phyloP scores from a whole-genome alignment of 257 asterid genomes.

The Fraxinus quadrangulata region DNA sequence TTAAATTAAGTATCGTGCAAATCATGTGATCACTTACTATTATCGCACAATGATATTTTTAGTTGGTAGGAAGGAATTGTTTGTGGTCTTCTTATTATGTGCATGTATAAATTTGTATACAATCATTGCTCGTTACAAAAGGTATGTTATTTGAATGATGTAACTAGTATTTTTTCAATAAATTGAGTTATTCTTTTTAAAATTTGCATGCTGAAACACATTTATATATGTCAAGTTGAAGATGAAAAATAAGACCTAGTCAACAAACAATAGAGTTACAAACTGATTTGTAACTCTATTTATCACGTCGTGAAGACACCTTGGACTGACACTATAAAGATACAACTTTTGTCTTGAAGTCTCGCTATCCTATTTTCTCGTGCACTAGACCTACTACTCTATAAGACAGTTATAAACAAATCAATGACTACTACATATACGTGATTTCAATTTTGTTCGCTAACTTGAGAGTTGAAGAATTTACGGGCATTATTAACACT shows the following conservation, averaged over 20 bases:
- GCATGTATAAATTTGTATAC: not conserved
- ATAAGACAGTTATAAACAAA: too few species aligned
- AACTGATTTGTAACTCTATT: not conserved
- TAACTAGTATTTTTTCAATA: not conserved
- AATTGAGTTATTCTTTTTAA: not conserved
- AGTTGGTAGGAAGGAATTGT: not conserved
- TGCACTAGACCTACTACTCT: not conserved
- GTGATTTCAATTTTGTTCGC: not conserved
- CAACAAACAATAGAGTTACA: not conserved
- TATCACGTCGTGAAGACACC: not conserved
- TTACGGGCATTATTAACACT: too few species aligned
- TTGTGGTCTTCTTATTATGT: not conserved
- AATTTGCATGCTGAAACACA: not conserved
- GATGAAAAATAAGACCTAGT: not conserved
- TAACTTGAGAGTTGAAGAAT: not conserved
- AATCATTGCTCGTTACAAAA: not conserved
- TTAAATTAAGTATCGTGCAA: conserved; percentile 26
- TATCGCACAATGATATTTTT: conserved; percentile 20
- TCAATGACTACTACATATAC: too few species aligned
- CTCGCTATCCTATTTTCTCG: not conserved
- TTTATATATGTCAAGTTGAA: not conserved
- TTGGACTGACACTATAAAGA: too few species aligned
- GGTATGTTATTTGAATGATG: not conserved
- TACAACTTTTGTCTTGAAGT: not conserved
- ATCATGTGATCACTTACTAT: conserved; percentile 37